Evolutionary conservation across 1,139 yeast species (phyloP).

Genomic region (Magnusiomyces paraingens): DNA sequence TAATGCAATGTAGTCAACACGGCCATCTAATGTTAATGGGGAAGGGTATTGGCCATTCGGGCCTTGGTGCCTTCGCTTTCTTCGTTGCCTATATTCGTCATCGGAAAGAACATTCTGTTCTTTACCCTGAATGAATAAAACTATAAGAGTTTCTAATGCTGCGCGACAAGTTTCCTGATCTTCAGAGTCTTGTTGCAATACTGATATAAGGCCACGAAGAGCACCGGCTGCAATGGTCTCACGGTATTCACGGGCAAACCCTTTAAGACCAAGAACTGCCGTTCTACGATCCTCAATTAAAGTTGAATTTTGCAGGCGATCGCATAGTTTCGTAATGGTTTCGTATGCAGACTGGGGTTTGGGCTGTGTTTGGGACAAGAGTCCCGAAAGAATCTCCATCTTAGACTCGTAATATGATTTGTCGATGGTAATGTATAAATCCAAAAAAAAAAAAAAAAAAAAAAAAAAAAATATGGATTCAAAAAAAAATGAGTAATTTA

Average conservation of each 20-base stretch:
- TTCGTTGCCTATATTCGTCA: slow-evolving; percentile 41
- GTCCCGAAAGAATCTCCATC: slow-evolving; percentile 43
- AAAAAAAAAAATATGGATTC: too few relatives aligned
- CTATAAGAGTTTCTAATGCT: slow-evolving; percentile 74
- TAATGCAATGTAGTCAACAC: slow-evolving; percentile 75
- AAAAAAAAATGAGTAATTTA: too few relatives aligned
- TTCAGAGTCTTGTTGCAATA: slow-evolving; percentile 58
- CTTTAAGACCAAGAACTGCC: slow-evolving; percentile 83
- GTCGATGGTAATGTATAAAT: too few relatives aligned
- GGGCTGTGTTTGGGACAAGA: slow-evolving; percentile 42
- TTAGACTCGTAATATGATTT: background rate
- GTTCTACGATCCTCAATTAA: slow-evolving; percentile 82
- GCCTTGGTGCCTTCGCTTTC: slow-evolving; percentile 15
- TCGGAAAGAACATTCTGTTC: slow-evolving; percentile 35
- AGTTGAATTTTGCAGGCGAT: slow-evolving; percentile 77
- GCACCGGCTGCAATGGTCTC: slow-evolving; percentile 91
- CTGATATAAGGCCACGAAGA: slow-evolving; percentile 62
- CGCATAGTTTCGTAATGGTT: slow-evolving; percentile 83
- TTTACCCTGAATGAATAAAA: slow-evolving; percentile 50
- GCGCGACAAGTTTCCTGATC: slow-evolving; percentile 76
- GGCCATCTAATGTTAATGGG: slow-evolving; percentile 46
- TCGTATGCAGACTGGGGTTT: slow-evolving; percentile 67
- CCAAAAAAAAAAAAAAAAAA: too few relatives aligned
- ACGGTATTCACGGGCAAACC: slow-evolving; percentile 82
- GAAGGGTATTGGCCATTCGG: slow-evolving; percentile 55